Conservation (phyloP, 805 yeast genomes). For the Hanseniaspora hatyaiensis region DNA sequence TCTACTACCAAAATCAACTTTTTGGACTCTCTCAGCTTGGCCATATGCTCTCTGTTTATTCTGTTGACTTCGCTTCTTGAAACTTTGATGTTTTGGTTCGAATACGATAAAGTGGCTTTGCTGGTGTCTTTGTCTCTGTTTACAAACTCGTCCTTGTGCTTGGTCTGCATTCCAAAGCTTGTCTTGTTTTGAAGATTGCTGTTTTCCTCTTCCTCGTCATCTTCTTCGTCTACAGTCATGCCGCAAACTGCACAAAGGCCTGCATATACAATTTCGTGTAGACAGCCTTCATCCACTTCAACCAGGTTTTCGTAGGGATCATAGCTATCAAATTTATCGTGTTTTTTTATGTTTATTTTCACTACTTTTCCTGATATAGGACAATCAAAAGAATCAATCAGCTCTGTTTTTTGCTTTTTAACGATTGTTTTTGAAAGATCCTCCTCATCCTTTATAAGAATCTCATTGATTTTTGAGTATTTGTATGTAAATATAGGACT, state of each 20-base stretch:
- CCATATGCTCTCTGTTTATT: conserved; percentile 58
- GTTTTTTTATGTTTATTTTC: not conserved
- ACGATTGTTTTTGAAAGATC: conserved; percentile 15
- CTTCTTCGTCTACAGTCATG: conserved; percentile 53
- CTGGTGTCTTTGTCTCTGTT: conserved; percentile 20
- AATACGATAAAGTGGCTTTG: conserved; percentile 72
- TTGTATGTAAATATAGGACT: conserved; percentile 12
- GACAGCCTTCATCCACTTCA: conserved; percentile 65
- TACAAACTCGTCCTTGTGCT: not conserved
- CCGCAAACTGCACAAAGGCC: conserved; percentile 94
- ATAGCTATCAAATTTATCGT: conserved; percentile 3
- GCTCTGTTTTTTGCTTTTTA: conserved; percentile 10
- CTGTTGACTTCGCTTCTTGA: conserved; percentile 77
- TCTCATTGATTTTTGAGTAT: conserved; percentile 7
- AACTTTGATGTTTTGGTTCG: conserved; percentile 70
- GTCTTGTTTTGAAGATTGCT: not conserved
- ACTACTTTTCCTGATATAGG: conserved; percentile 10
- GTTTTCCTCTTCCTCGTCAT: conserved; percentile 59
- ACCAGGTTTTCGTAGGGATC: conserved; percentile 30
- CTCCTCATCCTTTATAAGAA: conserved; percentile 9
- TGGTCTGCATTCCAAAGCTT: no score
- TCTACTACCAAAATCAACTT: conserved; percentile 88
- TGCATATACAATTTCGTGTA: conserved; percentile 86
- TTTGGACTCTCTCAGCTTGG: conserved; percentile 45
- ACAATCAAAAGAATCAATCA: conserved; percentile 13